Conservation (phyloP, 2,329 filamentous ascomycete genomes). For the Hypoxylon sp. region DNA sequence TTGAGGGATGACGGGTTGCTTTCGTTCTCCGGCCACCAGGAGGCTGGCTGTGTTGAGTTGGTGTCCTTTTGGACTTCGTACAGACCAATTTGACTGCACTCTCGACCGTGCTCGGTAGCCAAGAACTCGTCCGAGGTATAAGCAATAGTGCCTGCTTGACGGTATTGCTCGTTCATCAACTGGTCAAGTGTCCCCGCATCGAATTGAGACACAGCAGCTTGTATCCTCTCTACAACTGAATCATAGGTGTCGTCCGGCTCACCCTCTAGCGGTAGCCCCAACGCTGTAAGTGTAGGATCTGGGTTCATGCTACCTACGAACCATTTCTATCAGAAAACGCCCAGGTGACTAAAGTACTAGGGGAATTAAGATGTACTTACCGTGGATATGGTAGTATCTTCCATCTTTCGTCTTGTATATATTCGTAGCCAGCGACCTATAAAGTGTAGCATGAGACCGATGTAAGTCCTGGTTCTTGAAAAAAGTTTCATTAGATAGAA, state of each 20-base stretch:
- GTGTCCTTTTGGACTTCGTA: constrained; percentile 40
- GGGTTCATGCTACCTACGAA: constrained; percentile 25
- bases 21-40: constrained; percentile 53
- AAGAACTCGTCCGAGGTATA: constrained; percentile 41
- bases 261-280: constrained; percentile 30
- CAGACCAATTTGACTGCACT: constrained; percentile 33
- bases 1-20: constrained; percentile 43
- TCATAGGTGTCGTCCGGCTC: constrained; percentile 13
- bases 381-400: constrained; percentile 37
- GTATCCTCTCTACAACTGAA: constrained; percentile 1
- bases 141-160: constrained; percentile 43
- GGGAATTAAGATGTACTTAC: constrained; percentile 2
- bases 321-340: not conserved
- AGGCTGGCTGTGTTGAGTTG: constrained; percentile 41
- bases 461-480: constrained; percentile 6
- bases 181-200: constrained; percentile 25
- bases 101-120: constrained; percentile 41
- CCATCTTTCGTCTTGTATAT: constrained; percentile 37
- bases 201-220: constrained; percentile 25
- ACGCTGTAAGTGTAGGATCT: constrained; percentile 21
- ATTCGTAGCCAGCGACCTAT: constrained; percentile 40
- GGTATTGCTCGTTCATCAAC: constrained; percentile 37
- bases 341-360: not conserved
- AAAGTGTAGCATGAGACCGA: constrained; percentile 40
- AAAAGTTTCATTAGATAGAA: not conserved